Percentiles rank a stretch among this genome's conserved stretches.
Evolutionary conservation across 768 basidiomycete genomes (phyloP).

Genomic region (Boletus huronensis): DNA sequence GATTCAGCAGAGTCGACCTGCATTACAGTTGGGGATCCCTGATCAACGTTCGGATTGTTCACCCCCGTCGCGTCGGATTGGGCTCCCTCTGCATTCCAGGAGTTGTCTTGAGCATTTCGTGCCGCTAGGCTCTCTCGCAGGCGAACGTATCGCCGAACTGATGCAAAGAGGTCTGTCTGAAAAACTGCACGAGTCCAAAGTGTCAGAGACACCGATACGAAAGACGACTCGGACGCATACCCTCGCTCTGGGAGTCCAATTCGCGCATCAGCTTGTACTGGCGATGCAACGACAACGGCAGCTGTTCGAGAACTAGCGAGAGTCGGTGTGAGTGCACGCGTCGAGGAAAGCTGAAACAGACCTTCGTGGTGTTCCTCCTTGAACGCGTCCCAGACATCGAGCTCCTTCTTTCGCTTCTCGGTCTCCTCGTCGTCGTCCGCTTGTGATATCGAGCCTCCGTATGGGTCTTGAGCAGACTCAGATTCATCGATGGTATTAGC

Average conservation of each 20-base stretch:
- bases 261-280: constrained; percentile 69
- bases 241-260: constrained; percentile 61
- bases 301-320: constrained; percentile 64
- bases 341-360: constrained; percentile 24
- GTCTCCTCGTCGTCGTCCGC: constrained; percentile 7
- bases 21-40: neutral
- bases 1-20: constrained; percentile 7
- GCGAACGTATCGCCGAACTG: constrained; percentile 46
- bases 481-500: constrained; percentile 15
- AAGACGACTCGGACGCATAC: constrained; percentile 34
- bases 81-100: neutral
- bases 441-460: neutral
- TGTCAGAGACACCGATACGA: neutral
- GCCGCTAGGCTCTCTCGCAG: constrained; percentile 31
- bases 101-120: neutral
- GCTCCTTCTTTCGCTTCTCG: constrained; percentile 47
- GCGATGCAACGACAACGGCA: constrained; percentile 71
- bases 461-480: constrained; percentile 9
- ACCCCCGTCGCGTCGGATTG: neutral
- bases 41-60: neutral
- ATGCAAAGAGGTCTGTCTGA: constrained; percentile 40
- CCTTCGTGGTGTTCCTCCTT: constrained; percentile 81
- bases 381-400: constrained; percentile 69
- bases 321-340: neutral
- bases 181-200: constrained; percentile 32